Evolutionary conservation across 257 asterid species (phyloP).

Genomic region (Solanum bukasovii): DNA sequence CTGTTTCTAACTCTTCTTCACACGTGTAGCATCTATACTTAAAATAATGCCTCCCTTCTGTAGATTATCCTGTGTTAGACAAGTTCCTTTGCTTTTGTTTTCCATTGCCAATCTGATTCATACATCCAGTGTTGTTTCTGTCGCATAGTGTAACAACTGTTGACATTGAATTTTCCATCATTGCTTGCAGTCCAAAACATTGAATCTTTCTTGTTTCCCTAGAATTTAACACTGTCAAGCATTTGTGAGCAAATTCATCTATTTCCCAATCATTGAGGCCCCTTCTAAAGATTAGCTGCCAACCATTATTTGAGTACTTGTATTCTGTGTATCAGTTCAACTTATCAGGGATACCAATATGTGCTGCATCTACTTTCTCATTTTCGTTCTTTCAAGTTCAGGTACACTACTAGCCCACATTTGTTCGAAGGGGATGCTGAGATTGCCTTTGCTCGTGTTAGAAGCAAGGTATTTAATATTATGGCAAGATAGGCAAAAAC

Average conservation of each 20-base stretch:
- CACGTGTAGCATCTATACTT: not conserved
- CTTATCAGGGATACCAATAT: not conserved
- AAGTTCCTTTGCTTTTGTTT: not conserved
- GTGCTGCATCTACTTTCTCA: not conserved
- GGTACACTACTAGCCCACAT: slow-evolving; percentile 99
- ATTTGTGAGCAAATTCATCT: not conserved
- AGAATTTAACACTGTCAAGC: not conserved
- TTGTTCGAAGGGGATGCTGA: slow-evolving; percentile 77
- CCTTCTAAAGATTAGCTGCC: not conserved
- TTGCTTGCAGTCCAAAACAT: not conserved
- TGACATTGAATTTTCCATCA: not conserved
- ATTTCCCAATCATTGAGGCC: not conserved
- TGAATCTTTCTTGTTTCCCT: not conserved
- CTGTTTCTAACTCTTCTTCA: not conserved
- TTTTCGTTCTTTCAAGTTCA: slow-evolving; percentile 5
- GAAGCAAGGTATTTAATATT: slow-evolving; percentile 46
- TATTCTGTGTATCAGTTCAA: not conserved
- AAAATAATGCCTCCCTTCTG: not conserved
- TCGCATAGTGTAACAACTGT: not conserved
- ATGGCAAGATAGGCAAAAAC: not conserved
- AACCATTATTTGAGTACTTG: not conserved
- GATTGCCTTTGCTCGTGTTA: slow-evolving; percentile 78
- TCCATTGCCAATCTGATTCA: not conserved
- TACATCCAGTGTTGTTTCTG: not conserved
- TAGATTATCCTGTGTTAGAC: not conserved